A percentile compares a stretch with the other conserved stretches of the same genome.
Conservation (phyloP, 2,329 filamentous ascomycete species). For the Dothideomycetes sp. region DNA sequence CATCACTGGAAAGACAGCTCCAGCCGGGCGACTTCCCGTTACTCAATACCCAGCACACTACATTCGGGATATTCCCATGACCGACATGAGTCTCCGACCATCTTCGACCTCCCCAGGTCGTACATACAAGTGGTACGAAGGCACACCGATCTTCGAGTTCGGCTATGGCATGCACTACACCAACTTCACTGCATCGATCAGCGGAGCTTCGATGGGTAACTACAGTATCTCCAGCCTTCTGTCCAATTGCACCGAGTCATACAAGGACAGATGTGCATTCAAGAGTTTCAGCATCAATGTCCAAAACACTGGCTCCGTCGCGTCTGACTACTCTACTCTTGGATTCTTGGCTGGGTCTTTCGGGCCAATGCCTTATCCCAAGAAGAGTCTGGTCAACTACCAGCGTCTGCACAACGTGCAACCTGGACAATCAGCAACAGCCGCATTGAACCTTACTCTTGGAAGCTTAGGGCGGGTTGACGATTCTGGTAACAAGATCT, state of each 20-base stretch:
- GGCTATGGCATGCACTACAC: constrained; percentile 50
- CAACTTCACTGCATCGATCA: constrained; percentile 29
- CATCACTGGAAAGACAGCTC: constrained; percentile 38
- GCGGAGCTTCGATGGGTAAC: constrained; percentile 5
- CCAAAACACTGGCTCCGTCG: constrained; percentile 34
- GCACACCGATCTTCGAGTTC: constrained; percentile 40
- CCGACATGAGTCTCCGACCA: constrained; percentile 45
- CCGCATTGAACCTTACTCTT: constrained; percentile 33
- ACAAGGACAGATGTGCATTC: constrained; percentile 34
- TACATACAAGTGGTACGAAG: constrained; percentile 49
- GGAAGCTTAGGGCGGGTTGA: constrained; percentile 41
- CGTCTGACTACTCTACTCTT: constrained; percentile 44
- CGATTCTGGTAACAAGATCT: constrained; percentile 36
- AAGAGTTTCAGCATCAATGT: constrained; percentile 31
- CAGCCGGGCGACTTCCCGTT: constrained; percentile 43
- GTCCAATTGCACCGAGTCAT: constrained; percentile 22
- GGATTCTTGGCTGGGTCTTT: constrained; percentile 39
- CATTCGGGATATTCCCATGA: constrained; percentile 39
- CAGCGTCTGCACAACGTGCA: constrained; percentile 27
- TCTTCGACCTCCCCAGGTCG: constrained; percentile 36
- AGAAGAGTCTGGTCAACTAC: constrained; percentile 43
- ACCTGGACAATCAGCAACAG: constrained; percentile 16
- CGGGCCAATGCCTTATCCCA: constrained; percentile 39
- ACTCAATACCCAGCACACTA: constrained; percentile 47
- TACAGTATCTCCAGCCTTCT: constrained; percentile 28